Evolutionary conservation across 106 monocot genomes (phyloP).

Genomic region (Dioscorea dumetorum): DNA sequence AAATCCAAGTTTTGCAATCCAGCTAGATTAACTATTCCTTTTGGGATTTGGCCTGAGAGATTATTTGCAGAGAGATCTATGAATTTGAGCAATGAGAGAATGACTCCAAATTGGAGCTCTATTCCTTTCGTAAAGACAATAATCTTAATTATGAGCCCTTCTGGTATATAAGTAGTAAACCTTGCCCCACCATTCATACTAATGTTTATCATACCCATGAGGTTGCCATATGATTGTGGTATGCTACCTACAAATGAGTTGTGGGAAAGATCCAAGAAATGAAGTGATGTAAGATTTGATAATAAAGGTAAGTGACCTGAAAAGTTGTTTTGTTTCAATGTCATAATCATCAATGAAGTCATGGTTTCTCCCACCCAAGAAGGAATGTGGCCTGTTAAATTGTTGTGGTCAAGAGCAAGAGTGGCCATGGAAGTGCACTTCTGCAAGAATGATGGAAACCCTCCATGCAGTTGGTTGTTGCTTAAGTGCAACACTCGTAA

Average conservation of each 20-base stretch:
- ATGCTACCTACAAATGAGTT: neutral
- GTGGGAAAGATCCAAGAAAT: neutral
- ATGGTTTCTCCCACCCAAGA: neutral
- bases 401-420: neutral
- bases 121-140: neutral
- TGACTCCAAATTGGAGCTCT: neutral
- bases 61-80: neutral
- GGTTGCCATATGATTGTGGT: neutral
- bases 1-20: neutral
- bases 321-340: neutral
- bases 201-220: neutral
- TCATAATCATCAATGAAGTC: neutral
- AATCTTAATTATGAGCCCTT: neutral
- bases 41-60: neutral
- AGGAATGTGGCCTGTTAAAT: neutral
- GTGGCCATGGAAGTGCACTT: neutral
- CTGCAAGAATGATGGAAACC: slow-evolving; percentile 12
- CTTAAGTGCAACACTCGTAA: slow-evolving; percentile 14
- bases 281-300: neutral
- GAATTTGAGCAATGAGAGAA: neutral
- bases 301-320: neutral
- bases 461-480: slow-evolving; percentile 16
- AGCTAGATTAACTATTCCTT: neutral
- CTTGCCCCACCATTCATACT: neutral
- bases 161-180: neutral